Conservation (phyloP, 371 early-diverging fungal species). For the Mucor plumbeus region DNA sequence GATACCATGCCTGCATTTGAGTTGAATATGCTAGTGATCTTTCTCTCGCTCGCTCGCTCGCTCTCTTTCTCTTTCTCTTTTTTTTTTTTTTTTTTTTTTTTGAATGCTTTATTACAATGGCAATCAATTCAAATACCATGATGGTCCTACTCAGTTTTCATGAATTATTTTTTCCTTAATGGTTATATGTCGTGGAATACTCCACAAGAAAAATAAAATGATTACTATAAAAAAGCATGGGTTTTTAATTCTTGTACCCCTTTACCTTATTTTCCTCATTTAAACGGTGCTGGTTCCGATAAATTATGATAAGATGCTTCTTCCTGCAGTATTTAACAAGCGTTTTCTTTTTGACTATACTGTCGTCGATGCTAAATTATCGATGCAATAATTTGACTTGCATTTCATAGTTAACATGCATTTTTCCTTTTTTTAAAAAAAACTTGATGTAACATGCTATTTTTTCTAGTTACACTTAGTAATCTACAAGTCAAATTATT, state of each 20-base stretch:
- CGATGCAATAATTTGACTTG: background rate
- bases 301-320: background rate
- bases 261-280: background rate
- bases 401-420: background rate
- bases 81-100: too few species aligned
- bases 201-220: background rate
- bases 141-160: background rate
- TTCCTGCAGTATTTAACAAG: background rate
- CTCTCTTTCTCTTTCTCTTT: too few species aligned
- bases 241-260: background rate
- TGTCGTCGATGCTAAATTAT: background rate
- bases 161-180: background rate
- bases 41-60: too few species aligned
- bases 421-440: background rate
- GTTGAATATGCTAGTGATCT: too few species aligned
- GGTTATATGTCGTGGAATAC: background rate
- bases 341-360: background rate
- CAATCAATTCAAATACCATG: too few species aligned
- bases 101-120: too few species aligned
- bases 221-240: background rate
- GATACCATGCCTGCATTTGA: constrained; percentile 1
- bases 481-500: background rate
- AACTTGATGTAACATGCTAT: background rate
- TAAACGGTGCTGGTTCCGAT: constrained; percentile 1
- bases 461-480: background rate